Evolutionary conservation across 352 stramenopile species (phyloP), one percentile per base, ranked within the genome.

Genomic region (Globisporangium viniferum): DNA sequence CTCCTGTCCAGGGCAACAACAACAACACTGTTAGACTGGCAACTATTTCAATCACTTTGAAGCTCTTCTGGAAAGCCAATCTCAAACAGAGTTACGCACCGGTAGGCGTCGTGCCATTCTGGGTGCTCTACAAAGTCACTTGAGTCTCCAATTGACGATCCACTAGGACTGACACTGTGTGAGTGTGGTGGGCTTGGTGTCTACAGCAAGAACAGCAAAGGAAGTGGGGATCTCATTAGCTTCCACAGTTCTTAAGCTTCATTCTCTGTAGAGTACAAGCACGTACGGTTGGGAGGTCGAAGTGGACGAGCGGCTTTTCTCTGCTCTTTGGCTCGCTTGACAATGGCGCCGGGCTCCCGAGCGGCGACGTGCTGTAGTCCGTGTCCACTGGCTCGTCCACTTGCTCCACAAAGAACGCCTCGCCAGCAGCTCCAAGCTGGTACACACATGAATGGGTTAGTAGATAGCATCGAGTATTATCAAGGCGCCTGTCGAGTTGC

Each of bases 401-500:
- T 51, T 79, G 66, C 41, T 91, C 79, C 6, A 93, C 81, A 65
- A 95, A 95, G 74, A 90, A 92, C 6, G 82, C 88, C 58, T 95
- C 84, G 14, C 88, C 88, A 2, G 79, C 78, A 1, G 71, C 74
- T 1, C 80, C 86, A 10, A 95, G 36, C 76, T 93, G 57, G 27
- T 14, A 29, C n/a, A 56, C 5, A 59, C 18, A 41, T 10, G 18
- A 51, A 18, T 24, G 10, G 8, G 2, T 48, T 46, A 59, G 29
- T 8, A 24, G 24, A 24, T 24, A 24, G 24, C 24, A 14, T 22
- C 5, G 15, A 15, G 22, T 39, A 7, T 14, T 5, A 10, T 12
- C 27, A 33, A 27, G 51, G 31, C 20, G 24, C 10, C 44, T 22
- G 15, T 10, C 44, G 44, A 20, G 15, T 22, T 22, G 44, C 20